Evolutionary conservation across 2,329 filamentous ascomycete genomes (phyloP).

Genomic region (Penicillium freii): DNA sequence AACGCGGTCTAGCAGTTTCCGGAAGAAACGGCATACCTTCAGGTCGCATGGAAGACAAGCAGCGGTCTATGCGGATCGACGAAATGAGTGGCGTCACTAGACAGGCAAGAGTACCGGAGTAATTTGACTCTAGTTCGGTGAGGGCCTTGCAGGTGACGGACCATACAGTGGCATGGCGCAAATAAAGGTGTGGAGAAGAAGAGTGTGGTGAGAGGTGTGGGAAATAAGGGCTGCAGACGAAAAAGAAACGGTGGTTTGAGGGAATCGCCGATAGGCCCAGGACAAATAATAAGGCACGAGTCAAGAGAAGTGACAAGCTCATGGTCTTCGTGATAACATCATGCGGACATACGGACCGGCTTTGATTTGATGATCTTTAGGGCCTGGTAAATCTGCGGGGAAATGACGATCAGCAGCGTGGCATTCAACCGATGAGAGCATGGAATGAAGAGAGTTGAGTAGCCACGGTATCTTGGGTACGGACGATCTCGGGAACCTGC

Average conservation of each 20-base stretch:
- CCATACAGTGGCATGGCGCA: constrained; percentile 19
- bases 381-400: constrained; percentile 14
- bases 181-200: constrained; percentile 24
- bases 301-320: constrained; percentile 10
- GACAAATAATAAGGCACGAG: neutral
- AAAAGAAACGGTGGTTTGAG: constrained; percentile 1
- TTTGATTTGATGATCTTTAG: neutral
- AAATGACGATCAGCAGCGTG: constrained; percentile 19
- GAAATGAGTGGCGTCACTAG: constrained; percentile 6
- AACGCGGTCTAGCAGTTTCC: constrained; percentile 10
- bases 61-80: constrained; percentile 24
- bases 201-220: neutral
- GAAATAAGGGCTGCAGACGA: neutral
- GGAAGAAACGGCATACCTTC: constrained; percentile 1
- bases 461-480: neutral
- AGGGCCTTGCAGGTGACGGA: constrained; percentile 19
- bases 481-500: constrained; percentile 15
- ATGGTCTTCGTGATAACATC: constrained; percentile 20
- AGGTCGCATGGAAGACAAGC: constrained; percentile 24
- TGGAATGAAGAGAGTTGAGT: neutral
- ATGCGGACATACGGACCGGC: constrained; percentile 15
- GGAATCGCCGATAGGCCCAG: constrained; percentile 1
- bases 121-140: constrained; percentile 1
- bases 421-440: neutral
- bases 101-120: neutral